phyloP scores from a whole-genome alignment of 805 yeast genomes.

The Cyberlindnera maritima region DNA sequence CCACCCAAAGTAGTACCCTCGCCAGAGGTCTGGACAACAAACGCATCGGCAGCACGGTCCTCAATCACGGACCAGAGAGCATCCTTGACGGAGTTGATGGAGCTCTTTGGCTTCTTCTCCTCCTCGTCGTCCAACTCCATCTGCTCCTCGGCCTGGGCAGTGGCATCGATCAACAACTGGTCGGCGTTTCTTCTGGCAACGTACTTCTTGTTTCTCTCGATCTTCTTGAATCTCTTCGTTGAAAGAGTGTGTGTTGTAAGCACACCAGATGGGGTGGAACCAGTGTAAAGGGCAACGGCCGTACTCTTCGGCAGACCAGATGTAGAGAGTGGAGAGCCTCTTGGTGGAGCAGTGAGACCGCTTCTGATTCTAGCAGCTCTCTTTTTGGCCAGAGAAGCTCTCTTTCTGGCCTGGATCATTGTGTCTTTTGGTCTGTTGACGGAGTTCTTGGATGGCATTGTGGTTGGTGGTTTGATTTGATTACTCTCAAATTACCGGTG shows the following conservation, averaged over 20 bases:
- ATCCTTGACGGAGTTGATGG: constrained; percentile 51
- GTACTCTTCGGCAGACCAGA: constrained; percentile 42
- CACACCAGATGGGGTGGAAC: constrained; percentile 25
- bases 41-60: constrained; percentile 47
- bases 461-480: neutral
- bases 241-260: constrained; percentile 62
- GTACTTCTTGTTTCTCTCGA: constrained; percentile 76
- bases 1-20: constrained; percentile 86
- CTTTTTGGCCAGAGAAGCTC: constrained; percentile 48
- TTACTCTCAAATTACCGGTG: no score
- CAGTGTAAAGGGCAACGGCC: constrained; percentile 40
- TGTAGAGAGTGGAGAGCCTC: constrained; percentile 41
- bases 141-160: constrained; percentile 43
- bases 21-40: constrained; percentile 45
- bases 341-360: constrained; percentile 41
- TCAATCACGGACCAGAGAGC: constrained; percentile 74
- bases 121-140: constrained; percentile 48
- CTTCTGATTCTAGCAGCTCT: constrained; percentile 50
- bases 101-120: constrained; percentile 18
- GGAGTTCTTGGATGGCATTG: constrained; percentile 80
- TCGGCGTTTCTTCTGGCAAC: constrained; percentile 50
- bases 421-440: constrained; percentile 76
- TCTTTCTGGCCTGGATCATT: constrained; percentile 48
- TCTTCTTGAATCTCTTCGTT: constrained; percentile 73
- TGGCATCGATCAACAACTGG: constrained; percentile 45